A percentile compares a stretch with the other conserved stretches of the same genome.
Evolutionary conservation across 208 protist genomes (phyloP).

Genomic region (Wallacemonas collosoma): DNA sequence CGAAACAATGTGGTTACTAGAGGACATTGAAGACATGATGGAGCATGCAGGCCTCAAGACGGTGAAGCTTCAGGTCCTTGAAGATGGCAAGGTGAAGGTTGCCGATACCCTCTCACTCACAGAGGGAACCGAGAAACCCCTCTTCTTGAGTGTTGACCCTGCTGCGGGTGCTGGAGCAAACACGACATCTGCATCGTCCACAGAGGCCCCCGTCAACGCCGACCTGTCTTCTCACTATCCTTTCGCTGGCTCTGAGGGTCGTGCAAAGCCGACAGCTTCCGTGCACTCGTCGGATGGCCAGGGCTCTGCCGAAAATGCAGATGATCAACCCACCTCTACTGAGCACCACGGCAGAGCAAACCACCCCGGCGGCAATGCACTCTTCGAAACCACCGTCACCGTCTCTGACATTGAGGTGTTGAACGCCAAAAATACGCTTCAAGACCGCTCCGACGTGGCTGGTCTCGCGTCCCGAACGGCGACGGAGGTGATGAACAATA

Average conservation of each 20-base stretch:
- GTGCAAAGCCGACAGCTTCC: background rate
- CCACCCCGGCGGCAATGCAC: constrained; percentile 14
- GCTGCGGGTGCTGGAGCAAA: background rate
- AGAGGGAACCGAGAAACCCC: constrained; percentile 69
- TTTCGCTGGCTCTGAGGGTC: background rate
- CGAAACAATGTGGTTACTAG: constrained; percentile 81
- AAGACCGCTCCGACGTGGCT: constrained; percentile 73
- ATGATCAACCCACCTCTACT: background rate
- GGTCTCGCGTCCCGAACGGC: constrained; percentile 72
- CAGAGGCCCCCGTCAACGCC: background rate
- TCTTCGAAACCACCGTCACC: constrained; percentile 47
- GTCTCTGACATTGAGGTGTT: constrained; percentile 72
- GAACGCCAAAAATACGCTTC: constrained; percentile 77
- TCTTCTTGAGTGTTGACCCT: constrained; percentile 44
- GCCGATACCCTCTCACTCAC: constrained; percentile 54
- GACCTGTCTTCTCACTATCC: too few relatives aligned
- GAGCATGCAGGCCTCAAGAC: constrained; percentile 77
- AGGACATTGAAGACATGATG: constrained; percentile 89
- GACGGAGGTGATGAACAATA: constrained; percentile 89
- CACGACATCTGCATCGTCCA: background rate
- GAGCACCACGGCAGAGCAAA: background rate
- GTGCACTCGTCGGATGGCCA: too few relatives aligned
- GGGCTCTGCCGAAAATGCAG: background rate
- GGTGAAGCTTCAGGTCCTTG: constrained; percentile 67
- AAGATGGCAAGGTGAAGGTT: constrained; percentile 63